phyloP scores from a whole-genome alignment of 371 early-diverging fungal species.

The Rhizopus delemar region DNA sequence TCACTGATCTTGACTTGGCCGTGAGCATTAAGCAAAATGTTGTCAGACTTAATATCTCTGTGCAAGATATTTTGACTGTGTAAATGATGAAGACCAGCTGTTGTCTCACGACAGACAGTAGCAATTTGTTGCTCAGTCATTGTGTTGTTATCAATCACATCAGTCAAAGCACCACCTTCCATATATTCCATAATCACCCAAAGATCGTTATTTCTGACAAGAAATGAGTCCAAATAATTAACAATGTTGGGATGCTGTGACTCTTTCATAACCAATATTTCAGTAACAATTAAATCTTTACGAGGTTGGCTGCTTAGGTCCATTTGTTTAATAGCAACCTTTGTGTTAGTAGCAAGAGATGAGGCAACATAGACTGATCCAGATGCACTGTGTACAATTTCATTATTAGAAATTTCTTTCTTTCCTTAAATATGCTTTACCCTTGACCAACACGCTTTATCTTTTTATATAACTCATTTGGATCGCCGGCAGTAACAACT shows the following conservation, averaged over 20 bases:
- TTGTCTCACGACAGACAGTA: constrained; percentile 83
- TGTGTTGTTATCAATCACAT: constrained; percentile 90
- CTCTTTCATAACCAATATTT: constrained; percentile 96
- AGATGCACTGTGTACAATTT: constrained; percentile 71
- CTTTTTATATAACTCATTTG: constrained; percentile 81
- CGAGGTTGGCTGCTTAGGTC: constrained; percentile 90
- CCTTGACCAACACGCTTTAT: constrained; percentile 96
- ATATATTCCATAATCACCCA: constrained; percentile 99
- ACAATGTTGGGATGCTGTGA: constrained; percentile 95
- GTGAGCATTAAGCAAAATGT: constrained; percentile 80
- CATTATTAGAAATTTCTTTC: background rate
- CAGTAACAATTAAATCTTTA: constrained; percentile 94
- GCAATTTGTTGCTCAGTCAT: constrained; percentile 92
- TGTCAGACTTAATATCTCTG: constrained; percentile 97
- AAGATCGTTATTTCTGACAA: constrained; percentile 79
- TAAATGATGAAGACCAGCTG: constrained; percentile 88
- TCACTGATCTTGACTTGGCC: constrained; percentile 90
- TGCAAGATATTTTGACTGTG: constrained; percentile 91
- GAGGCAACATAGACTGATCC: constrained; percentile 95
- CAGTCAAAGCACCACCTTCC: constrained; percentile 97
- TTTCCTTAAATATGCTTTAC: constrained; percentile 33
- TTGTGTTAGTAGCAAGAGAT: constrained; percentile 61
- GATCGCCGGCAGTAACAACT: constrained; percentile 88
- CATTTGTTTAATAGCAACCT: constrained; percentile 98
- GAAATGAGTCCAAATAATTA: constrained; percentile 90